Conservation (phyloP, 768 basidiomycete species). For the Lentinus tigrinus region DNA sequence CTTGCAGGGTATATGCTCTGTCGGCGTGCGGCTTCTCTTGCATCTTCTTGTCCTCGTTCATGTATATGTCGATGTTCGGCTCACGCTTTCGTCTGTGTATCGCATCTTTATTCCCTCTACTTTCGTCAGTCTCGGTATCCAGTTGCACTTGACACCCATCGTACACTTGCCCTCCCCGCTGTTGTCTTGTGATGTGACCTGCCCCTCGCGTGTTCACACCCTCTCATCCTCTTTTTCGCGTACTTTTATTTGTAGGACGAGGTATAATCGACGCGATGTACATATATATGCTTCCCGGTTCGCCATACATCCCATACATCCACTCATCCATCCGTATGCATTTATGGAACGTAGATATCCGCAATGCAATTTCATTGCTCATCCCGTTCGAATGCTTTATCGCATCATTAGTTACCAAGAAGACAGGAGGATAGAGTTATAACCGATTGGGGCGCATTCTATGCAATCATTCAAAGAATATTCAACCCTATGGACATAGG, state of each 20-base stretch:
- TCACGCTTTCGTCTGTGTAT: conserved; percentile 13
- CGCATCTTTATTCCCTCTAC: conserved; percentile 12
- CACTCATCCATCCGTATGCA: not conserved
- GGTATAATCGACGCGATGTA: conserved; percentile 26
- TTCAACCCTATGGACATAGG: too few relatives aligned
- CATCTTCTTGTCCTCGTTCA: conserved; percentile 2
- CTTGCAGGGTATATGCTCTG: not conserved
- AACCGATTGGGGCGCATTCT: too few relatives aligned
- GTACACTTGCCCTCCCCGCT: not conserved
- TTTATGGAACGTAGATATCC: not conserved
- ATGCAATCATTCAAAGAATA: too few relatives aligned
- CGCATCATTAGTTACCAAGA: too few relatives aligned
- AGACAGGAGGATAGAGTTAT: too few relatives aligned
- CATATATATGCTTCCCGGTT: conserved; percentile 9
- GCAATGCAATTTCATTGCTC: not conserved
- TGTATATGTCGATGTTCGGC: not conserved
- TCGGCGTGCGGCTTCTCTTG: conserved; percentile 3
- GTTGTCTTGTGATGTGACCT: not conserved
- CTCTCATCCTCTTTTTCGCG: not conserved
- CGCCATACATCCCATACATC: not conserved
- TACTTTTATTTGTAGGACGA: conserved; percentile 12
- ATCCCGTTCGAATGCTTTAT: too few relatives aligned
- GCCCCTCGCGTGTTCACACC: not conserved
- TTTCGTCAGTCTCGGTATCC: not conserved
- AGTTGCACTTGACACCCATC: not conserved